A percentile compares a stretch with the other conserved stretches of the same genome.
Conservation (phyloP, 2,329 filamentous ascomycete genomes). For the Penicillium sp. region DNA sequence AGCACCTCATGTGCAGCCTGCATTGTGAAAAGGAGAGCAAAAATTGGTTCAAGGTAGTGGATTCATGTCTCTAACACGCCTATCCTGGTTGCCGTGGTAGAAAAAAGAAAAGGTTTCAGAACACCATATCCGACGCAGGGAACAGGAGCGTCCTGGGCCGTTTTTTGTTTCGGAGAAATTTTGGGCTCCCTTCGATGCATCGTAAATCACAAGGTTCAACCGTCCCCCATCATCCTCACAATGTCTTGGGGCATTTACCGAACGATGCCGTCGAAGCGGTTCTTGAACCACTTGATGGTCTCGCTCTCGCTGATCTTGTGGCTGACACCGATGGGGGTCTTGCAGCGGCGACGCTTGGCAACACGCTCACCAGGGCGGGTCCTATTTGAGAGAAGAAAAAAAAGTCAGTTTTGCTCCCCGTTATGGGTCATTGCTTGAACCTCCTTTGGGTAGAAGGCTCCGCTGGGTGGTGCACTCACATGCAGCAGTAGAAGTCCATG, state of each 20-base stretch:
- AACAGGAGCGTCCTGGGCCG: constrained; percentile 22
- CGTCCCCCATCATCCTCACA: constrained; percentile 26
- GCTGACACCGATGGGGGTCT: constrained; percentile 78
- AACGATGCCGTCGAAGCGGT: constrained; percentile 97
- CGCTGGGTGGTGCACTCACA: constrained; percentile 56
- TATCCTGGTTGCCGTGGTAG: constrained; percentile 39
- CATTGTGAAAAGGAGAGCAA: constrained; percentile 50
- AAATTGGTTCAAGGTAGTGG: constrained; percentile 25
- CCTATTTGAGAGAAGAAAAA: constrained; percentile 41
- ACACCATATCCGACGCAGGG: constrained; percentile 29
- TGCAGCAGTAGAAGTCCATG: constrained; percentile 99
- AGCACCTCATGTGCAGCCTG: constrained; percentile 58
- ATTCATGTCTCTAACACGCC: constrained; percentile 43
- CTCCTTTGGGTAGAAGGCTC: background rate
- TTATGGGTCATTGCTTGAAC: background rate
- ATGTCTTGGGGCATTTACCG: constrained; percentile 64
- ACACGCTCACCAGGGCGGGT: constrained; percentile 98
- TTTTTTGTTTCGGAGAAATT: constrained; percentile 26
- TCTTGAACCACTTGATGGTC: constrained; percentile 98
- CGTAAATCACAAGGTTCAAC: constrained; percentile 32
- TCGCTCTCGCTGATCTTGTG: constrained; percentile 94
- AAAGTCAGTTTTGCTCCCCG: constrained; percentile 28
- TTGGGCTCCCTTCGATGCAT: constrained; percentile 32
- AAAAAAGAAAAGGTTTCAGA: constrained; percentile 30
- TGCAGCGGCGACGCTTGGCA: constrained; percentile 86